phyloP scores from a whole-genome alignment of 1,139 yeast species.

The Kurtzmaniella quercitrusa region DNA sequence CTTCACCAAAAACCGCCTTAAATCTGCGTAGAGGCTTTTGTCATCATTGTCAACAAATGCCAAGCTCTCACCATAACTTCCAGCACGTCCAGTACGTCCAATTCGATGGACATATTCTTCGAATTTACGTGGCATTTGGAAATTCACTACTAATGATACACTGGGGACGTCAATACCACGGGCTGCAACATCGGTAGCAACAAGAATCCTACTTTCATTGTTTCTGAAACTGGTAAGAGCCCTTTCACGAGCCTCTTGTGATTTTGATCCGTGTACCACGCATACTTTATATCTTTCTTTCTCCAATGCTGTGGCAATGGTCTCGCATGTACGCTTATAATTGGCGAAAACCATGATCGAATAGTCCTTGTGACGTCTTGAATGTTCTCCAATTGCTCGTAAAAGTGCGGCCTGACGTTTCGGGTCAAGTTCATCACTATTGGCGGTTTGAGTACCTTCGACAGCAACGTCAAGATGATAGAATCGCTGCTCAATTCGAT shows the following conservation, averaged over 20 bases:
- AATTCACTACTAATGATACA: conserved; percentile 81
- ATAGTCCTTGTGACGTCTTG: conserved; percentile 20
- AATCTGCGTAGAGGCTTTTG: conserved; percentile 45
- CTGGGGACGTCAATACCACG: conserved; percentile 91
- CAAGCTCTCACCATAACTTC: conserved; percentile 68
- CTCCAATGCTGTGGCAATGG: conserved; percentile 47
- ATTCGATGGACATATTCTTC: conserved; percentile 90
- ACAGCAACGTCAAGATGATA: conserved; percentile 36
- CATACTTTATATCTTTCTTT: conserved; percentile 42
- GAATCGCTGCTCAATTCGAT: conserved; percentile 65
- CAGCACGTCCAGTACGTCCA: conserved; percentile 97
- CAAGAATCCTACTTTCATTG: conserved; percentile 60
- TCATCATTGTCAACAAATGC: conserved; percentile 68
- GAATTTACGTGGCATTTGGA: conserved; percentile 71
- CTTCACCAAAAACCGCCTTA: conserved; percentile 47
- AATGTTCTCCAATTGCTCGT: conserved; percentile 20
- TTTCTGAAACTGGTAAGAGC: conserved; percentile 62
- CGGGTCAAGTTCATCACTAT: conserved; percentile 17
- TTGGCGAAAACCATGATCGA: conserved; percentile 83
- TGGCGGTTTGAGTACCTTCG: conserved; percentile 3
- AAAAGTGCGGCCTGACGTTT: conserved; percentile 22
- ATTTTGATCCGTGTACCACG: conserved; percentile 81
- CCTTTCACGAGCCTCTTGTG: conserved; percentile 84
- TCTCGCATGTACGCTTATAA: conserved; percentile 69
- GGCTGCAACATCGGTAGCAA: conserved; percentile 96